Evolutionary conservation across 2,329 filamentous ascomycete species (phyloP), one percentile per base, ranked within the genome.

Genomic region (Chrysosporium keratinophilum): DNA sequence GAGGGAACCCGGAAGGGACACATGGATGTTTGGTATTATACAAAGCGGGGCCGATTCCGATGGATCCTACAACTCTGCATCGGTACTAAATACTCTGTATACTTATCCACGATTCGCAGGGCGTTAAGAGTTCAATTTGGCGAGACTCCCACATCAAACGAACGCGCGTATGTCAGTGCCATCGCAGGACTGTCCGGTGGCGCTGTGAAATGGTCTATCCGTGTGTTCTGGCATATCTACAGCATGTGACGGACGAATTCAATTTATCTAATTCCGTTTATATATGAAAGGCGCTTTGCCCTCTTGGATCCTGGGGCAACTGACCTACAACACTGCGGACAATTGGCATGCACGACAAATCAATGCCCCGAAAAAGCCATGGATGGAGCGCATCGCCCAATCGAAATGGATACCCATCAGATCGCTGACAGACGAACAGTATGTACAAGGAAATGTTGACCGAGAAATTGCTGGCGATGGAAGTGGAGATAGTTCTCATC

Each of bases 401-500:
- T 84, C 80, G 33, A 83, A 78, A 63, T 88, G 83, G 79, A 85
- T 82, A 58, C 87, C 87, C 0, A 74, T 93, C 58, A 84, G 78
- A 61, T 78, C 79, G 11, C 70, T 93, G 23, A 81, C 80, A 0
- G 83, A 93, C 60, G 77, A 84, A 23, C 82, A 93, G 61, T 93
- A 93, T 63, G n/a, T n/a, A n/a, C n/a, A 78, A 79, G 55, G 71
- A 76, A 0, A 81, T 88, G 70, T 73, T 93, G 62, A 74, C 76
- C 31, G 85, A 90, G 65, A 88, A 84, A 69, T 70, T 88, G 40
- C 66, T 91, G 23, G 77, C 75, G 57, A 71, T 91, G 2, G 84
- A 93, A 59, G 85, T 80, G 0, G 85, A 91, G 57, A 88, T 93
- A 67, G 82, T 86, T 0, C 67, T 93, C 4, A 75, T 91, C 35